phyloP scores from a whole-genome alignment of 2,329 filamentous ascomycete genomes.

The Elsinoe necatrix region DNA sequence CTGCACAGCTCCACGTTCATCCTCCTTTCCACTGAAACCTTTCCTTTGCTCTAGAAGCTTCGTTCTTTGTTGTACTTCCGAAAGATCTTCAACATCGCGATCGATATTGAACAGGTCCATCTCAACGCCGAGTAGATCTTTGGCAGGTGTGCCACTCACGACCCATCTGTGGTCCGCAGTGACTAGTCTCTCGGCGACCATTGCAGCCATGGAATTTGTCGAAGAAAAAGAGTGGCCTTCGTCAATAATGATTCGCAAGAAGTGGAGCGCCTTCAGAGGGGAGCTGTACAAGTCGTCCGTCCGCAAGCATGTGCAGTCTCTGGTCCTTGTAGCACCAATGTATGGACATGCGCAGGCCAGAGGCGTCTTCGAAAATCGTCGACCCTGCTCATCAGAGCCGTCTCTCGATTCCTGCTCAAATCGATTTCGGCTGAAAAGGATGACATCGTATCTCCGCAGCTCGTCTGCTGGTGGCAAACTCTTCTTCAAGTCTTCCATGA shows the following conservation, averaged over 20 bases:
- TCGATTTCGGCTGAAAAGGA: slow-evolving; percentile 65
- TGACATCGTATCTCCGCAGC: slow-evolving; percentile 61
- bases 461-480: slow-evolving; percentile 49
- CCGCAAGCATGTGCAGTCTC: slow-evolving; percentile 39
- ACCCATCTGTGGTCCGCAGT: slow-evolving; percentile 70
- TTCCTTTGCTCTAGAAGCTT: slow-evolving; percentile 33
- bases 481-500: slow-evolving; percentile 47
- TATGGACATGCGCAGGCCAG: slow-evolving; percentile 34
- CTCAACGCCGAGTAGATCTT: slow-evolving; percentile 69
- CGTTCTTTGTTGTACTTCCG: slow-evolving; percentile 17
- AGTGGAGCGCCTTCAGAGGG: slow-evolving; percentile 63
- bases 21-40: slow-evolving; percentile 32
- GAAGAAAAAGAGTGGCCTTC: slow-evolving; percentile 82
- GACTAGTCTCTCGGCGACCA: slow-evolving; percentile 46
- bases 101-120: slow-evolving; percentile 43
- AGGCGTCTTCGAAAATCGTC: slow-evolving; percentile 27
- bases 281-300: slow-evolving; percentile 44
- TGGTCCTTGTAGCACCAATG: slow-evolving; percentile 36
- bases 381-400: slow-evolving; percentile 39
- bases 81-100: slow-evolving; percentile 13
- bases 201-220: slow-evolving; percentile 50
- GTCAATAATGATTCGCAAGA: slow-evolving; percentile 83
- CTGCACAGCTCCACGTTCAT: slow-evolving; percentile 42
- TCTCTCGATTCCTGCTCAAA: slow-evolving; percentile 61
- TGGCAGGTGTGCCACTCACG: slow-evolving; percentile 81